These are phyloP conservation scores for Pseudomassariella vexata DNA, from an alignment of 2,329 filamentous ascomycete species.

Conservation along the genomic window DNA sequence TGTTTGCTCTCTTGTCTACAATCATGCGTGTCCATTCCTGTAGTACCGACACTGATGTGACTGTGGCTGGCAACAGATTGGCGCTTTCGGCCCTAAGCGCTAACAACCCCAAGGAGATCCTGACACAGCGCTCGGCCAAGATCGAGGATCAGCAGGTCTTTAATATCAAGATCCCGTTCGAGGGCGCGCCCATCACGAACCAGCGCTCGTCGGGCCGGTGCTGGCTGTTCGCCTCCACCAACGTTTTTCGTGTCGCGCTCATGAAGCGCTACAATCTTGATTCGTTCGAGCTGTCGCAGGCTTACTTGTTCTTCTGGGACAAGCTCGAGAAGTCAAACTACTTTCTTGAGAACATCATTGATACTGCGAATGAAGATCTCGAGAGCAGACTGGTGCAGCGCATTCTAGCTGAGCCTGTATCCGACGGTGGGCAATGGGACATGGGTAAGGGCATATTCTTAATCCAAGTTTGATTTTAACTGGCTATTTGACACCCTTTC, in stretches of 20 bases:
- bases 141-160: conserved; percentile 73
- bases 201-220: conserved; percentile 77
- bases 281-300: conserved; percentile 79
- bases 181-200: conserved; percentile 79
- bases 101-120: conserved; percentile 59
- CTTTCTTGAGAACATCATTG: conserved; percentile 79
- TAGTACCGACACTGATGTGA: background rate
- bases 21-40: no score
- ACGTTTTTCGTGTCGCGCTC: conserved; percentile 81
- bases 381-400: conserved; percentile 69
- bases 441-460: conserved; percentile 45
- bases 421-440: conserved; percentile 86
- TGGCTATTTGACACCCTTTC: background rate
- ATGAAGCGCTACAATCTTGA: conserved; percentile 78
- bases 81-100: conserved; percentile 68
- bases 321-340: conserved; percentile 90
- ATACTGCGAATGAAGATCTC: conserved; percentile 64
- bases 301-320: conserved; percentile 89
- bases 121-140: conserved; percentile 57
- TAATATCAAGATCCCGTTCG: conserved; percentile 76
- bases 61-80: conserved; percentile 42
- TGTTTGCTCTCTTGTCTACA: conserved; percentile 8
- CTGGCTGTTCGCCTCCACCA: conserved; percentile 91
- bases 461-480: no score
- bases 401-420: conserved; percentile 61